A percentile compares a stretch with the other conserved stretches of the same genome.
These are phyloP conservation scores for Cryptosporidium ubiquitum DNA, from an alignment of 169 alveolate genomes.

Conservation along the genomic window DNA sequence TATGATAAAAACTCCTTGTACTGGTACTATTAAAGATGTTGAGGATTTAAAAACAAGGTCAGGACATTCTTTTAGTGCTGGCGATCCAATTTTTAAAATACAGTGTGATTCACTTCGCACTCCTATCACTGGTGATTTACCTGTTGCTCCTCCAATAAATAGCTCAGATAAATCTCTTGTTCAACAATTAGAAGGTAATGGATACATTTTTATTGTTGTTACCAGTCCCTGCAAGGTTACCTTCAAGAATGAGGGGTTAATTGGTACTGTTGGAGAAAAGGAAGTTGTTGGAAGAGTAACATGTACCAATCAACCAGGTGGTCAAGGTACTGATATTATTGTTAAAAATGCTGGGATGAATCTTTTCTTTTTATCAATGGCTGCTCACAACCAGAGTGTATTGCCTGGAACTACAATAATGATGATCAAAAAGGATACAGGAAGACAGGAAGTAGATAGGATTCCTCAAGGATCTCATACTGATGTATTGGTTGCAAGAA, in stretches of 20 bases:
- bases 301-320: not conserved
- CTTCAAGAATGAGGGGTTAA: conserved; percentile 18
- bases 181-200: not conserved
- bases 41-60: not conserved
- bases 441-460: not conserved
- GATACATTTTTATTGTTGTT: not conserved
- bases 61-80: not conserved
- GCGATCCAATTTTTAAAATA: not conserved
- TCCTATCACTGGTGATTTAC: conserved; percentile 7
- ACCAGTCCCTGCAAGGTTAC: not conserved
- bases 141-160: not conserved
- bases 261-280: conserved; percentile 1
- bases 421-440: conserved; percentile 21
- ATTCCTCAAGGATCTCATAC: not conserved
- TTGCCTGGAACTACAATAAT: conserved; percentile 20
- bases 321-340: not conserved
- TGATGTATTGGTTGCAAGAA: not conserved
- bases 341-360: not conserved
- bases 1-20: not conserved
- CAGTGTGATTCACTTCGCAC: not conserved
- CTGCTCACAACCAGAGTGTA: not conserved
- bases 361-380: conserved; percentile 16
- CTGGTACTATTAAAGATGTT: not conserved
- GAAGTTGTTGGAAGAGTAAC: not conserved
- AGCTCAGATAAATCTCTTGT: not conserved